Base-by-base conservation (phyloP, 805 yeast genomes). In the Metschnikowia colocasiae region DNA sequence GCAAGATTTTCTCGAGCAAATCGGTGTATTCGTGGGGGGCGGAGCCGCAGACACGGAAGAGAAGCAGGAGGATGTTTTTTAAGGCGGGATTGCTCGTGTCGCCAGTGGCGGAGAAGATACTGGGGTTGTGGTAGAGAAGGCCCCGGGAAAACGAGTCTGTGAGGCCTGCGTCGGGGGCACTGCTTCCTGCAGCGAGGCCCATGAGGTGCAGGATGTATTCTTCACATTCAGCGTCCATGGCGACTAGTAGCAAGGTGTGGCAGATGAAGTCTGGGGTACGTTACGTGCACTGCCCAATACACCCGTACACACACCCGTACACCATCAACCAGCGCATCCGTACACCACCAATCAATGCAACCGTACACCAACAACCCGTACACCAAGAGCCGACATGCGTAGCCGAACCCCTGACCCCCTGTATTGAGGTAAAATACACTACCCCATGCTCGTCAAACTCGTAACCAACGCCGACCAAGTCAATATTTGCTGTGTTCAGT, bases 71-170 rank as follows among this genome's bases (percentile, higher is more conserved):
- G 34, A 51, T 38, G 23, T 37, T 38, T 20, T 41, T 36, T 39
- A 53, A 30, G 34, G 50, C 49, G 27, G 55, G 53, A 26, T 34
- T 46, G 25, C 43, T 43, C 13, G 49, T 19, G 10, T 39, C 40
- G 32, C 44, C 45, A 13, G 6, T 10, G 37, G 32, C 41, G 13
- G 30, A 7, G 25, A 44, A 41, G n/a, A 47, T 43, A 6, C 39
- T 27, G 13, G 49, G 51, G 6, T 26, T 19, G 19, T 47, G 51
- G 33, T 16, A 47, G 2, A 40, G 42, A 31, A 50, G 36, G 13
- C 48, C 48, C 16, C 36, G 18, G 15, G 45, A 5, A 33, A 50
- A 50, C 30, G 41, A 29, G 26, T 37, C 47, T 29, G 41, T 40
- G 18, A 47, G 46, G 6, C 4, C 12, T 6, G 26, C 3, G 26